Evolutionary conservation across 768 basidiomycete genomes (phyloP).

Genomic region (Glaciozyma martinii): DNA sequence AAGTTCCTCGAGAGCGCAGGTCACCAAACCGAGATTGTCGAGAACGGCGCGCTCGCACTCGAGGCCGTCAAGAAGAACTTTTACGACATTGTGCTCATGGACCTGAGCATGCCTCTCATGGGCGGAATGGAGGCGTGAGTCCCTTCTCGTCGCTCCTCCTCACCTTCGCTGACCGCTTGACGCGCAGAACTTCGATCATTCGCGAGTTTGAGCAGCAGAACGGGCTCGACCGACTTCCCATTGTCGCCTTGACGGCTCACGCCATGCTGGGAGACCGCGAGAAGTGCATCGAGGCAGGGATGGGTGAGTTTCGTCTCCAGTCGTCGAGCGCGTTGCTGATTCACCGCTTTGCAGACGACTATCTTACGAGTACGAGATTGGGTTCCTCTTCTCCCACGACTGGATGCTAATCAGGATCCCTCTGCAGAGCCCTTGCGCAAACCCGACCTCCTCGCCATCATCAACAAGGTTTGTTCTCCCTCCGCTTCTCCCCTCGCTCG

Average conservation of each 20-base stretch:
- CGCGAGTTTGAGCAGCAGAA: slow-evolving; percentile 70
- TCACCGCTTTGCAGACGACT: slow-evolving; percentile 33
- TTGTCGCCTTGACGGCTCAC: slow-evolving; percentile 94
- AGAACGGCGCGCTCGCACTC: slow-evolving; percentile 88
- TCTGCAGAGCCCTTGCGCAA: slow-evolving; percentile 33
- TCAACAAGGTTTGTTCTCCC: slow-evolving; percentile 24
- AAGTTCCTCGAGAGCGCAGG: slow-evolving; percentile 95
- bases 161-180: too few relatives aligned
- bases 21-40: slow-evolving; percentile 89
- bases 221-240: slow-evolving; percentile 65
- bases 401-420: too few relatives aligned
- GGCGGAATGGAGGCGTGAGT: slow-evolving; percentile 80
- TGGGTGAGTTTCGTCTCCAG: slow-evolving; percentile 41
- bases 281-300: slow-evolving; percentile 62
- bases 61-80: slow-evolving; percentile 69
- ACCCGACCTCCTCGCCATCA: slow-evolving; percentile 34
- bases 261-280: slow-evolving; percentile 90
- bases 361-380: slow-evolving; percentile 28
- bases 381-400: too few relatives aligned
- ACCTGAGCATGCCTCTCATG: slow-evolving; percentile 85
- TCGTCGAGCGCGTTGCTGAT: background rate
- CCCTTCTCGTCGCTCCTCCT: too few relatives aligned
- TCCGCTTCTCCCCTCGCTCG: background rate
- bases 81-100: slow-evolving; percentile 59
- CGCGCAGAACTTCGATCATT: slow-evolving; percentile 61